phyloP scores from a whole-genome alignment of 2,329 filamentous ascomycete genomes.

The Dothideomycetidae sp. region DNA sequence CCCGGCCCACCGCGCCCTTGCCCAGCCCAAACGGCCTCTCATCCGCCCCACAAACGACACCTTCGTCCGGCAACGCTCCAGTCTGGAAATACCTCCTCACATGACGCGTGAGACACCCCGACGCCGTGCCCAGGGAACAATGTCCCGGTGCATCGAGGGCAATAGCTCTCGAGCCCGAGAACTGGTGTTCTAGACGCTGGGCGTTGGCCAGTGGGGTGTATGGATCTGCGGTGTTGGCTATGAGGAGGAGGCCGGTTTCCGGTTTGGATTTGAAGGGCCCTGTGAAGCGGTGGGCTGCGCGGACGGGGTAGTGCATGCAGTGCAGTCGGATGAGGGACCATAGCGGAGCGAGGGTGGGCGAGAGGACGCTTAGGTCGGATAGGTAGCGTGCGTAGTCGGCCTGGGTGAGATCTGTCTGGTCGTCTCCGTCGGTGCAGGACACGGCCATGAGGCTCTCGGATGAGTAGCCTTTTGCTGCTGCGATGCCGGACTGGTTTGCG shows the following conservation, averaged over 20 bases:
- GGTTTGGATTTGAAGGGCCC: conserved; percentile 17
- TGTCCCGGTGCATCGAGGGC: conserved; percentile 25
- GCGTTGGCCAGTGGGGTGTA: conserved; percentile 31
- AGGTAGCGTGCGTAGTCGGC: conserved; percentile 3
- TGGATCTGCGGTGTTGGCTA: conserved; percentile 23
- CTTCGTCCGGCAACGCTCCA: conserved; percentile 1
- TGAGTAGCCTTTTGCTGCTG: not conserved
- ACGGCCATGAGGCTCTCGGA: conserved; percentile 28
- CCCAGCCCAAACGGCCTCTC: conserved; percentile 2
- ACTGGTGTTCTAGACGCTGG: conserved; percentile 28
- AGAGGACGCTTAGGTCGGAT: conserved; percentile 20
- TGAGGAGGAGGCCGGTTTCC: conserved; percentile 18
- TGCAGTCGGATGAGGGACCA: conserved; percentile 26
- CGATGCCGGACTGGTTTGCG: not conserved
- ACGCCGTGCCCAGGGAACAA: conserved; percentile 4
- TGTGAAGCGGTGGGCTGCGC: conserved; percentile 22
- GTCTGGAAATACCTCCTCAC: conserved; percentile 6
- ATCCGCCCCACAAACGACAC: conserved; percentile 5
- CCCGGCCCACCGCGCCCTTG: not conserved
- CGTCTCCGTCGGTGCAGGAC: conserved; percentile 28
- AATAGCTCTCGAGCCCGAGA: conserved; percentile 31
- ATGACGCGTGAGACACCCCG: conserved; percentile 1
- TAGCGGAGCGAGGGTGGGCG: conserved; percentile 24
- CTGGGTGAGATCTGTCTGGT: conserved; percentile 17
- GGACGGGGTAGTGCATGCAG: conserved; percentile 28